Evolutionary conservation across 345 rosid species (phyloP), one percentile per base, ranked within the genome.

Genomic region (Microthlaspi erraticum): DNA sequence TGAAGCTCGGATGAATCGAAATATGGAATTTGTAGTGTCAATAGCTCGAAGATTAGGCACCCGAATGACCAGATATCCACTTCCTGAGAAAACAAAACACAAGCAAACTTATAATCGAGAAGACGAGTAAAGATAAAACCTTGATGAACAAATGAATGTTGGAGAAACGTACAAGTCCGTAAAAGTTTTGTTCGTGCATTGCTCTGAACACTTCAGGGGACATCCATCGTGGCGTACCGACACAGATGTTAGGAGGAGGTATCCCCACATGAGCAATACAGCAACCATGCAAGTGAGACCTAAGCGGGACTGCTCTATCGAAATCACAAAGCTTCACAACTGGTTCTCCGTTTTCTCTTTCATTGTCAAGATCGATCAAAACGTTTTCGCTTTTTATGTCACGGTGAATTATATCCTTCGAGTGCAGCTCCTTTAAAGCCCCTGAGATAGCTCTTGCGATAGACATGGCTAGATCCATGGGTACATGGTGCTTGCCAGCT

Each of bases 211-310:
- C 98, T 79, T 94, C 99, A 8, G 99, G 99, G 61, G 98, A 97
- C 97, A 94, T 92, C 98, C 99, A 94, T 7, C 98, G 88, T 5
- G 99, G 98, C 4, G 98, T 94, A 75, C 99, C 99, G 43, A 94
- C 98, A 83, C 99, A 94, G 60, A 80, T 62, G 73, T 87, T 77
- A 9, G 97, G 90, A 67, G 96, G 92, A 51, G 89, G 90, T 64
- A 88, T 74, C 43, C 98, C 99, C 3, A 70, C 57, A 70, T 92
- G 98, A 43, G 86, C 88, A 78, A 94, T 87, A 69, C 98, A 92
- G 44, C 98, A 94, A 0, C 80, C 77, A 70, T 92, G 99, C 79
- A 84, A 63, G 73, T 70, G 78, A 61, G 99, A 88, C 64, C 88
- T 77, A 14, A 90, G 85, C 36, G 99, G 98, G 42, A 94, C 91